phyloP scores from a whole-genome alignment of 257 asterid species.

The Penstemon davidsonii region DNA sequence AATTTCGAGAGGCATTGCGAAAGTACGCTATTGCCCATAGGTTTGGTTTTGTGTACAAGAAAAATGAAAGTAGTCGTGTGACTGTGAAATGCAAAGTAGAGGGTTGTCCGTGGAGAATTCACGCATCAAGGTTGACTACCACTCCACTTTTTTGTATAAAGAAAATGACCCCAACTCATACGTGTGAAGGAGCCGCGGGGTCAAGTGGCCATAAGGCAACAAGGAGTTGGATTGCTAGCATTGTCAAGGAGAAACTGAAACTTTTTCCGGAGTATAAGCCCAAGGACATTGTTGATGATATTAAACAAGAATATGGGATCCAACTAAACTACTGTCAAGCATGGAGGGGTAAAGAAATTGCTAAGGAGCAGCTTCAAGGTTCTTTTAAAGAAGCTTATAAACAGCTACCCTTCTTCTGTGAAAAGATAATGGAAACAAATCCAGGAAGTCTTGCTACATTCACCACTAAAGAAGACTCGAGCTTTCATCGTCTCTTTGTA shows the following conservation, averaged over 20 bases:
- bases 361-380: constrained; percentile 99
- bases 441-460: constrained; percentile 95
- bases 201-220: constrained; percentile 89
- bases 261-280: constrained; percentile 89
- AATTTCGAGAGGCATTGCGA: constrained; percentile 92
- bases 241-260: constrained; percentile 87
- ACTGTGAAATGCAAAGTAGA: constrained; percentile 97
- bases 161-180: constrained; percentile 87
- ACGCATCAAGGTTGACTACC: constrained; percentile 91
- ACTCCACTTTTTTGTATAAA: constrained; percentile 94
- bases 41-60: constrained; percentile 92
- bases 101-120: constrained; percentile 97
- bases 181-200: constrained; percentile 77
- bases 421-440: constrained; percentile 88
- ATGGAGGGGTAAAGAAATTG: constrained; percentile 98
- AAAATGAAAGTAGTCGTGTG: constrained; percentile 98
- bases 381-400: constrained; percentile 93
- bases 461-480: constrained; percentile 88
- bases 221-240: constrained; percentile 97
- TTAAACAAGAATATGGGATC: constrained; percentile 87
- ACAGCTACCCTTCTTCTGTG: constrained; percentile 82
- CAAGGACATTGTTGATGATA: constrained; percentile 88
- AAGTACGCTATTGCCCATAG: constrained; percentile 91
- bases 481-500: constrained; percentile 92
- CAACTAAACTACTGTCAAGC: constrained; percentile 96